Evolutionary conservation across 2,329 filamentous ascomycete species (phyloP).

Genomic region (Fusarium caatingaense): DNA sequence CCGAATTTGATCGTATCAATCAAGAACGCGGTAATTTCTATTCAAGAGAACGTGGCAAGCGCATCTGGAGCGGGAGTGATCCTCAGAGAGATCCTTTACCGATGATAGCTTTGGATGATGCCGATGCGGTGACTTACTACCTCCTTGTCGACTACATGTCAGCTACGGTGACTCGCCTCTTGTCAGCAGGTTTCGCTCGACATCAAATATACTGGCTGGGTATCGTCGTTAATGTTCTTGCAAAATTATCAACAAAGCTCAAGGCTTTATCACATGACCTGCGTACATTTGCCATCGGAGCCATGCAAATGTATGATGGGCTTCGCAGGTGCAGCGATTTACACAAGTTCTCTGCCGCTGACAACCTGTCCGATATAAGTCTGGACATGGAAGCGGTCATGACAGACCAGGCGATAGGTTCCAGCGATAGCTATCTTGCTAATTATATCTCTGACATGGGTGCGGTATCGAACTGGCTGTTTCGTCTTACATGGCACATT

Average conservation of each 20-base stretch:
- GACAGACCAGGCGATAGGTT: fast-evolving
- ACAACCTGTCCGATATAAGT: no score
- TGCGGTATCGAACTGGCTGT: background rate
- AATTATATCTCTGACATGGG: background rate
- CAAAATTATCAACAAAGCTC: background rate
- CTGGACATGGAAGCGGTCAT: no score
- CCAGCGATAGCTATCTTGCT: background rate
- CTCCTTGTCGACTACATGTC: background rate
- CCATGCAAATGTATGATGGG: fast-evolving
- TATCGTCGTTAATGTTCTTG: background rate
- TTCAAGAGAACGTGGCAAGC: fast-evolving
- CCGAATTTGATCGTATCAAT: no score
- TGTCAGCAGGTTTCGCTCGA: background rate
- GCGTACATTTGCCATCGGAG: fast-evolving
- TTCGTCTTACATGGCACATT: background rate
- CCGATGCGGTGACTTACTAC: background rate
- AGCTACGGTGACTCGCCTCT: background rate
- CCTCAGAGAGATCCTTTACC: no score
- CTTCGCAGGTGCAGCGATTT: no score
- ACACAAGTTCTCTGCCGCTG: fast-evolving
- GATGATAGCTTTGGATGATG: background rate
- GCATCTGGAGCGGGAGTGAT: fast-evolving
- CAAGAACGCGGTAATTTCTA: fast-evolving
- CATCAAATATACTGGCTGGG: background rate
- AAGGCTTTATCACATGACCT: background rate